Percentiles rank a stretch among this genome's conserved stretches.
phyloP scores from a whole-genome alignment of 441 rosid species.

The Theobroma grandiflorum region DNA sequence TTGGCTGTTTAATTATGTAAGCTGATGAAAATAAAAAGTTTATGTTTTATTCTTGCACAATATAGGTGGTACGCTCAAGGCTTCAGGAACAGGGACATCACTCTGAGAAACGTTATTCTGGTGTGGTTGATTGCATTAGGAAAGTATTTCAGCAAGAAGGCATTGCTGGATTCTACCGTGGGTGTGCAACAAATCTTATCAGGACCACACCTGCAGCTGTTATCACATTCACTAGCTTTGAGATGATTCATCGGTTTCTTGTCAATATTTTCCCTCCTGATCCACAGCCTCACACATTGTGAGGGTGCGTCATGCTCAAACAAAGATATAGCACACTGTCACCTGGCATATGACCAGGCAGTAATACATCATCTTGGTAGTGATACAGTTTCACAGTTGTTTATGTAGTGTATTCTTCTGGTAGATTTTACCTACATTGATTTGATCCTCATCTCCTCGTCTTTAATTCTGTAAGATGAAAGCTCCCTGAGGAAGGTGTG shows the following conservation, averaged over 20 bases:
- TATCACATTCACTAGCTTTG: conserved; percentile 67
- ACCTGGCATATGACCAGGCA: not conserved
- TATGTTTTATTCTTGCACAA: conserved; percentile 1
- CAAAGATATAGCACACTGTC: conserved; percentile 3
- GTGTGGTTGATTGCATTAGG: conserved; percentile 58
- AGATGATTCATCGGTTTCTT: conserved; percentile 67
- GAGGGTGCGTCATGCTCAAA: conserved; percentile 30
- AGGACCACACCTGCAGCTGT: conserved; percentile 67
- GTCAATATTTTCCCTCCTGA: conserved; percentile 60
- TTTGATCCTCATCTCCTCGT: conserved; percentile 8
- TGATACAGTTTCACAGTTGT: conserved; percentile 15
- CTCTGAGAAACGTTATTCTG: conserved; percentile 67
- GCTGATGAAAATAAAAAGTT: not conserved
- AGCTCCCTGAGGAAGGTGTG: conserved; percentile 9
- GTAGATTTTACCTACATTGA: conserved; percentile 28
- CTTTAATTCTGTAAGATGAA: conserved; percentile 15
- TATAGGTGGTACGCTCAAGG: conserved; percentile 67
- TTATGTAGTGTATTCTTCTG: conserved; percentile 8
- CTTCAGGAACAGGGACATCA: conserved; percentile 78
- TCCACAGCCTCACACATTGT: conserved; percentile 51
- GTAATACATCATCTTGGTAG: conserved; percentile 1
- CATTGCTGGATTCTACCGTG: conserved; percentile 56
- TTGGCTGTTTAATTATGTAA: not conserved
- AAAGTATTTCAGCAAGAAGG: conserved; percentile 58
- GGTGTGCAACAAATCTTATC: conserved; percentile 60